Evolutionary conservation across 495 filamentous ascomycete genomes (phyloP), one percentile per base, ranked within the genome.

Genomic region (Xylaria sp.): DNA sequence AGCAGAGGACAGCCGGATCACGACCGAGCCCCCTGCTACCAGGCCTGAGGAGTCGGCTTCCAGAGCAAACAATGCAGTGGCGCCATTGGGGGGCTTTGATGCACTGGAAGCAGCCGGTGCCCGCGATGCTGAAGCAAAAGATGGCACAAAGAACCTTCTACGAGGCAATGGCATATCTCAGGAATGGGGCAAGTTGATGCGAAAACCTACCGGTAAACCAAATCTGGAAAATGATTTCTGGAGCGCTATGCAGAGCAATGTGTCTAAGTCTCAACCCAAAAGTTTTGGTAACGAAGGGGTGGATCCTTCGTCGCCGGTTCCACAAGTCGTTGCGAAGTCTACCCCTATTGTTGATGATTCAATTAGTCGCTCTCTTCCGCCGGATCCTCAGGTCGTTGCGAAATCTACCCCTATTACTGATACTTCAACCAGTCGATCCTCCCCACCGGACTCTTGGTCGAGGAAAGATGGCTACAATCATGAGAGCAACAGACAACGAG

Each of bases 151-250:
- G 21, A 57, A 31, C 0, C 19, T 7, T 31, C 15, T 21, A 3
- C 35, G 15, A 5, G 21, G 8, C 29, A 12, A 12, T 48, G 67
- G 31, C 19, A 24, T 29, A 17, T 68, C 40, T 9, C 53, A 61
- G 48, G 69, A 71, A 50, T 71, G 69, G 69, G 61, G 61, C 12
- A 61, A 71, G 33, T 21, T 71, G 26, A 24, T 52, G 26, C 69
- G 69, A 50, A 71, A 59, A 29, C 15, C 61, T 0, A 6, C 37
- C 11, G 8, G 11, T 46, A 19, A 43, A 65, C 17, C 17, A 40
- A 53, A 35, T 15, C 24, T 46, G 4, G 26, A 55, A 3, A 33
- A 59, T 26, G 37, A 44, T 64, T 43, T 31, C 48, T 33, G 29
- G 69, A 58, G 12, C 21, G 15, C 19, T 3, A 24, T 37, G 44